Evolutionary conservation across 2,329 filamentous ascomycete genomes (phyloP), one percentile per base, ranked within the genome.

Genomic region (Penicillium sp.): DNA sequence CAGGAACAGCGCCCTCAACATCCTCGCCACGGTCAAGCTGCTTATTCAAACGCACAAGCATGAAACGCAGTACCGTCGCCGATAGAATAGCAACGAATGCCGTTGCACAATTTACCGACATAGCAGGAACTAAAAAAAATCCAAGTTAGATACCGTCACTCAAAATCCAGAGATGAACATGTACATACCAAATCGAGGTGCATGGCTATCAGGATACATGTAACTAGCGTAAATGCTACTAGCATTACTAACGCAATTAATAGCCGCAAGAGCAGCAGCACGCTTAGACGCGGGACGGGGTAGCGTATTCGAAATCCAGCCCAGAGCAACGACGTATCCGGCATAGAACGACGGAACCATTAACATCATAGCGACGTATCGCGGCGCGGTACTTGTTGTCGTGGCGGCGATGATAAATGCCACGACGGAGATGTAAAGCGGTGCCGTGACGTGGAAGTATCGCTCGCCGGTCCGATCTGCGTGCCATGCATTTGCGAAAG

Each of bases 271-370:
- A 0, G 88, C 88, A 0, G 88, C 84, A 2, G 86, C 85, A 55
- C 88, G 82, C 75, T 92, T 92, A 2, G 88, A 85, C 0, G 88
- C 87, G 3, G 90, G 89, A 5, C 89, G 83, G 0, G 89, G 88
- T 48, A 93, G 79, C 1, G 86, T 88, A 67, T 88, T 90, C 44
- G 82, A 85, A 59, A 92, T 90, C 89, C 89, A 94, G 2, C 86
- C 82, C 4, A 90, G 76, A 1, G 80, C 80, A 1, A 89, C 86
- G 0, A 88, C 88, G 65, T 86, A 90, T 45, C 83, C 82, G 1
- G 82, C 81, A 64, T 88, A 89, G 3, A 87, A 75, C 0, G 84
- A 82, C 0, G 83, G 79, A 2, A 83, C 75, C 84, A 91, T 90
- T 38, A 90, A 75, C 81, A 90, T 86, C 81, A 90, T 90, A 29